phyloP scores from a whole-genome alignment of 164 flowering plant genomes.

The Annona cherimola region DNA sequence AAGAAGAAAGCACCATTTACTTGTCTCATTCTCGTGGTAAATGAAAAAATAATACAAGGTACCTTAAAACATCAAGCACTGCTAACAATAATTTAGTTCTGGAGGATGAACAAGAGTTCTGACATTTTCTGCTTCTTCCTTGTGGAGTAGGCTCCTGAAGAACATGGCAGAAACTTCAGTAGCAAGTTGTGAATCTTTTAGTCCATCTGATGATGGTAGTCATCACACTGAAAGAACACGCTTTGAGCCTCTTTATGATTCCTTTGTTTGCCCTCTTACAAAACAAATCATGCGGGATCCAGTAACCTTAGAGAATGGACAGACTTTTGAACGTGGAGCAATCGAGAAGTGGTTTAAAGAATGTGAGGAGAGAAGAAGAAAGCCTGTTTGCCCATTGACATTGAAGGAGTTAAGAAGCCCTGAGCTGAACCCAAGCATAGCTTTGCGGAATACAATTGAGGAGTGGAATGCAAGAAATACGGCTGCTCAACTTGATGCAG shows the following conservation, averaged over 20 bases:
- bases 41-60: not conserved
- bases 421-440: conserved; percentile 82
- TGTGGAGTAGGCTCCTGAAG: conserved; percentile 5
- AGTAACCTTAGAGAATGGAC: conserved; percentile 83
- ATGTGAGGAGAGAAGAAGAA: conserved; percentile 72
- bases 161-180: conserved; percentile 72
- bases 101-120: not conserved
- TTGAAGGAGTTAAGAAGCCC: conserved; percentile 57
- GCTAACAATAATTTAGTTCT: not conserved
- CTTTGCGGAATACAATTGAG: conserved; percentile 77
- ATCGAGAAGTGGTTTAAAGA: conserved; percentile 92
- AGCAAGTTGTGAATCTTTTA: conserved; percentile 52
- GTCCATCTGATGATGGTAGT: conserved; percentile 72
- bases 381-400: conserved; percentile 77
- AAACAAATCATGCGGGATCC: conserved; percentile 94
- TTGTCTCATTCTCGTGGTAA: not conserved
- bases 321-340: conserved; percentile 86
- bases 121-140: not conserved
- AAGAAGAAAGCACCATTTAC: not conserved
- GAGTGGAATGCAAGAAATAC: conserved; percentile 95
- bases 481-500: conserved; percentile 76
- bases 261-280: conserved; percentile 89
- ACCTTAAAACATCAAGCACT: not conserved
- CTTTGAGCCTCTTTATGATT: conserved; percentile 79
- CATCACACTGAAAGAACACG: conserved; percentile 56